phyloP scores from a whole-genome alignment of 1,284 basidiomycete genomes.

The Abortiporus biennis region DNA sequence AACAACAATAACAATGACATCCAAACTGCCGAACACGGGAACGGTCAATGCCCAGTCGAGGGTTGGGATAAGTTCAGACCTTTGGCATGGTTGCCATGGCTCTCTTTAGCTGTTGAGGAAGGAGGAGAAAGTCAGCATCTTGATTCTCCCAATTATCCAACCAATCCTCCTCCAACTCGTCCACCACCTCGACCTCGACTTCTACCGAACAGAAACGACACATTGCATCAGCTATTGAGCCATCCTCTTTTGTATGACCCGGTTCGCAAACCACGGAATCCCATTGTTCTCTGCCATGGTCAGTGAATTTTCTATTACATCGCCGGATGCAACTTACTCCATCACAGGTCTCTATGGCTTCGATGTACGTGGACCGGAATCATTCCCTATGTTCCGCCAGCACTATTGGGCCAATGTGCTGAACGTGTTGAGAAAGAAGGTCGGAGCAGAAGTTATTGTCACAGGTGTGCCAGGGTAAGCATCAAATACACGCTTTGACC shows the following conservation, averaged over 20 bases:
- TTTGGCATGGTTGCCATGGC: slow-evolving; percentile 12
- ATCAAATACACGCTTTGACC: background rate
- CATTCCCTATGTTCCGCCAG: slow-evolving; percentile 76
- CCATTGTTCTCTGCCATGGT: slow-evolving; percentile 96
- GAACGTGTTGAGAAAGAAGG: slow-evolving; percentile 72
- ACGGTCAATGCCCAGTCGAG: slow-evolving; percentile 2
- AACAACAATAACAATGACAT: slow-evolving; percentile 6
- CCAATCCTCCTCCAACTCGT: background rate
- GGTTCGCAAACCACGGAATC: slow-evolving; percentile 75
- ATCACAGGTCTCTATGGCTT: slow-evolving; percentile 88
- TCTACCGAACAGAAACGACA: slow-evolving; percentile 28
- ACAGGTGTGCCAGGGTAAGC: slow-evolving; percentile 87
- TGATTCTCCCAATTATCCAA: background rate
- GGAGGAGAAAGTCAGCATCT: background rate
- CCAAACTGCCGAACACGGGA: slow-evolving; percentile 4
- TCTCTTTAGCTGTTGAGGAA: slow-evolving; percentile 6
- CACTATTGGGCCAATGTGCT: slow-evolving; percentile 96
- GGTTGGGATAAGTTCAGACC: slow-evolving; percentile 12
- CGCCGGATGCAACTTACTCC: slow-evolving; percentile 1
- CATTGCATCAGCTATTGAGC: slow-evolving; percentile 68
- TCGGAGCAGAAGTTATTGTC: slow-evolving; percentile 93
- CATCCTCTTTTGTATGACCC: slow-evolving; percentile 74
- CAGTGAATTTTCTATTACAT: slow-evolving; percentile 19
- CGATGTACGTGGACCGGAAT: slow-evolving; percentile 73
- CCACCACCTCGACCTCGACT: slow-evolving; percentile 1